These are phyloP conservation scores for Rhynchosporium graminicola DNA, from an alignment of 2,329 filamentous ascomycete species.

Conservation along the genomic window DNA sequence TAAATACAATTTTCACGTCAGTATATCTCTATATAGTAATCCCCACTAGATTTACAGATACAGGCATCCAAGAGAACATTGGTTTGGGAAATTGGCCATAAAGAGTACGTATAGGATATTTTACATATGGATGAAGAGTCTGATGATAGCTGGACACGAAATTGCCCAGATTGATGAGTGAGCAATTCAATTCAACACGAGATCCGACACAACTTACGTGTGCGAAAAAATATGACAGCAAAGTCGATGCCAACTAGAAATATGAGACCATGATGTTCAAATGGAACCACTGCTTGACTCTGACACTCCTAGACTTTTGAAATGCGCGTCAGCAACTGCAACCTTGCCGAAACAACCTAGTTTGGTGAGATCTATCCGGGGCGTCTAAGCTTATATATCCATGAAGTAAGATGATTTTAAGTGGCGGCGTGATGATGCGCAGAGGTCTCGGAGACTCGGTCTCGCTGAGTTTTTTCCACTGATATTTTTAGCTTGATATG, in stretches of 20 bases:
- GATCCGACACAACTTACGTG: constrained; percentile 4
- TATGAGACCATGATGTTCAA: constrained; percentile 2
- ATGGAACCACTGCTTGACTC: not conserved
- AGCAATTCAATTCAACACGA: not conserved
- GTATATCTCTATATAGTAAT: too few relatives aligned
- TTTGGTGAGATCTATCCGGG: not conserved
- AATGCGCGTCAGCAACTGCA: not conserved
- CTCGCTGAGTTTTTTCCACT: too few relatives aligned
- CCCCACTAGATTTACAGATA: too few relatives aligned
- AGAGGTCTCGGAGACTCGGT: too few relatives aligned
- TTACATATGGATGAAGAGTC: constrained; percentile 38
- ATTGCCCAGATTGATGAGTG: constrained; percentile 6
- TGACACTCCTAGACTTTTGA: not conserved
- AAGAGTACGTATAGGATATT: constrained; percentile 32
- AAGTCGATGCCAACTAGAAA: not conserved
- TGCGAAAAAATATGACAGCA: constrained; percentile 4
- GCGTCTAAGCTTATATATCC: not conserved
- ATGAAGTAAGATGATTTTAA: not conserved
- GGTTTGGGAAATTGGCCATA: too few relatives aligned
- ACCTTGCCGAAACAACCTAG: not conserved
- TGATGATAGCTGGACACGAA: constrained; percentile 41
- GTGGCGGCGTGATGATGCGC: not conserved
- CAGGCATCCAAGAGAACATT: too few relatives aligned
- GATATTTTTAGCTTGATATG: too few relatives aligned
- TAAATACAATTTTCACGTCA: too few relatives aligned